Conservation (phyloP, 192 early-diverging fungal species). For the Podila epigama region DNA sequence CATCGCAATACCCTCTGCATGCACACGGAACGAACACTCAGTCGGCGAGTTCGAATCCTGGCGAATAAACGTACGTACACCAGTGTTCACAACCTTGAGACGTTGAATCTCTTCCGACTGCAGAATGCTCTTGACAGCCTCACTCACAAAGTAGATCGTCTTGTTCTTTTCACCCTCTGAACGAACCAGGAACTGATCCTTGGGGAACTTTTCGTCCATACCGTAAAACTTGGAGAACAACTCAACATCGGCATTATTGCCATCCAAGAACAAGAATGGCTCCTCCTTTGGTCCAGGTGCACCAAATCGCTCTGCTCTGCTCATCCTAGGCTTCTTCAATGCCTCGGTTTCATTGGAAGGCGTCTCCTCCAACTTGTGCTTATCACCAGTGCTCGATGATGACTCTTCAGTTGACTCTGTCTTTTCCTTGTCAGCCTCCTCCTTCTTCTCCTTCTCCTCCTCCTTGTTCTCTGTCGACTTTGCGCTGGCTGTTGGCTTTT, state of each 20-base stretch:
- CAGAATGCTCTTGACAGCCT: constrained; percentile 80
- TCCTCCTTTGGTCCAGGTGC: constrained; percentile 69
- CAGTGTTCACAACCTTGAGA: constrained; percentile 90
- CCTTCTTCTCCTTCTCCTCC: constrained; percentile 4
- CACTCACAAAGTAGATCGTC: constrained; percentile 86
- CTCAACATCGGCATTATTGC: constrained; percentile 65
- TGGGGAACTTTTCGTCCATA: constrained; percentile 75
- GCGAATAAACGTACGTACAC: constrained; percentile 87
- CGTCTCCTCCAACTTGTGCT: constrained; percentile 35
- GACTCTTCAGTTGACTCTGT: background rate
- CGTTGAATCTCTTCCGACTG: constrained; percentile 63
- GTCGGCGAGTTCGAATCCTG: constrained; percentile 65
- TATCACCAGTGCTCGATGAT: constrained; percentile 27
- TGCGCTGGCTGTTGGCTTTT: constrained; percentile 33
- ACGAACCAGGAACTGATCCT: constrained; percentile 87
- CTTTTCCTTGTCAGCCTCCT: constrained; percentile 15
- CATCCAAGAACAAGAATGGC: constrained; percentile 85
- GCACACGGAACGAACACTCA: constrained; percentile 70
- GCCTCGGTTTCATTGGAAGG: constrained; percentile 11
- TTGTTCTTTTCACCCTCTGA: constrained; percentile 73
- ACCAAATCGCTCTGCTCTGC: constrained; percentile 26
- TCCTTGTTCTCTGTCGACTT: constrained; percentile 3
- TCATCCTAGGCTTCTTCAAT: constrained; percentile 40
- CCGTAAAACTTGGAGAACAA: constrained; percentile 80
- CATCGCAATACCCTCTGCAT: constrained; percentile 71